Evolutionary conservation across 805 yeast genomes (phyloP), one percentile per base, ranked within the genome.

Genomic region (Candida argentea): DNA sequence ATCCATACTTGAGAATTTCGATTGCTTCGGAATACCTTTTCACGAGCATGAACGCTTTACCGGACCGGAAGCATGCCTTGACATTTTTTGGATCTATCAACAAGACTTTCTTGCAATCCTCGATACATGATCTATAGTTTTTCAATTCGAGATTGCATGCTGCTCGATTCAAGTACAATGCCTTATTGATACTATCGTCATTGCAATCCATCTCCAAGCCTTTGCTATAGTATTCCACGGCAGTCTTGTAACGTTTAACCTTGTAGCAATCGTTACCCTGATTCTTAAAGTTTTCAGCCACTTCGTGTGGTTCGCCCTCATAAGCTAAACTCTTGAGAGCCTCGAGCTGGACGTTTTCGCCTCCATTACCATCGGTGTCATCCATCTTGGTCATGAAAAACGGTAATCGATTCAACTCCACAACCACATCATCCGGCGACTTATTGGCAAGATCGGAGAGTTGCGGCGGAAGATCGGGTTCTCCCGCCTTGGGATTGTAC

Each of bases 281-380:
- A 35, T 71, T 76, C 38, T 86, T 85, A 61, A 87, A 91, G 46
- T 86, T 87, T 14, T 72, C 65, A 4, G 96, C 96, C 20, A 86
- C 63, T 46, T 91, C 98, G 43, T 80, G 76, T 0, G 96, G 95
- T 37, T 85, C 94, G 25, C 97, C 98, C 27, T 91, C 98, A 46
- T 84, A 86, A 0, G 93, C 95, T 40, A 91, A 61, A 4, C 95
- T 89, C 46, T 78, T 79, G 32, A 91, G 64, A 0, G 98, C 98
- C 47, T 89, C 97, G 11, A 91, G 56, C 28, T 73, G 77, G 4
- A 64, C 46, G 44, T 82, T 83, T 24, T 75, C 79, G 18, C 86
- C 89, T 25, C 82, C 84, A 4, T 68, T 76, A 10, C 82, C 86
- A 40, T 81, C 85, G 3, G 75, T 70, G 17, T 73, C 82, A 43